A percentile compares a stretch with the other conserved stretches of the same genome.
Evolutionary conservation across 805 yeast genomes (phyloP).

Genomic region (Sungouiozyma intestinalis): DNA sequence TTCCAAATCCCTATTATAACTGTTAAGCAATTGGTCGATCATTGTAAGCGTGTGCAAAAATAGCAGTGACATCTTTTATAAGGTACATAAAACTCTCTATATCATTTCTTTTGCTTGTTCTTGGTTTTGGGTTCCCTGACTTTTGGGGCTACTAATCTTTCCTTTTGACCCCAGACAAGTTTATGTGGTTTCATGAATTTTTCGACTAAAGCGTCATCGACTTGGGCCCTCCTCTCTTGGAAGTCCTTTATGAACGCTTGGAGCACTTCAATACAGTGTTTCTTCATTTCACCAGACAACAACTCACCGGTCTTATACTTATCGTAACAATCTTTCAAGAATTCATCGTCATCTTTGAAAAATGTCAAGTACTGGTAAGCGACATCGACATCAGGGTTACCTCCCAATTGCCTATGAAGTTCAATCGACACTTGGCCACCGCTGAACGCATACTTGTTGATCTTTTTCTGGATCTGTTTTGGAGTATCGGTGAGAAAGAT

Average conservation of each 20-base stretch:
- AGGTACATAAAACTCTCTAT: background rate
- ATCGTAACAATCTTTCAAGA: conserved; percentile 49
- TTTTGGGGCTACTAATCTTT: conserved; percentile 64
- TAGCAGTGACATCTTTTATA: background rate
- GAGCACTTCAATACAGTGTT: conserved; percentile 67
- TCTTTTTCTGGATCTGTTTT: conserved; percentile 83
- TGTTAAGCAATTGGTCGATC: conserved; percentile 60
- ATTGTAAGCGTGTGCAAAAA: conserved; percentile 25
- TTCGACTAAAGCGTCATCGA: conserved; percentile 51
- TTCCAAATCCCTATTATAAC: conserved; percentile 62
- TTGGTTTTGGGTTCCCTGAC: conserved; percentile 35
- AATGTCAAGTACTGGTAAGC: conserved; percentile 88
- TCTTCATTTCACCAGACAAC: conserved; percentile 89
- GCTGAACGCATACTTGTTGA: conserved; percentile 91
- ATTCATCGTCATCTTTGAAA: conserved; percentile 81
- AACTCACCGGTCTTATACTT: conserved; percentile 72
- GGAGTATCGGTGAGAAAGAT: conserved; percentile 93
- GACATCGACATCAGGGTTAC: conserved; percentile 91
- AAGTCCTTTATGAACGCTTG: conserved; percentile 71
- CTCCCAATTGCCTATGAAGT: conserved; percentile 84
- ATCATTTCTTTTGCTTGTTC: conserved; percentile 1
- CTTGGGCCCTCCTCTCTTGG: conserved; percentile 64
- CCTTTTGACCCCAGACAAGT: conserved; percentile 62
- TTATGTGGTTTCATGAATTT: conserved; percentile 79
- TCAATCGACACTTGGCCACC: conserved; percentile 86